Evolutionary conservation across 805 yeast genomes (phyloP).

Genomic region (Candida piceae): DNA sequence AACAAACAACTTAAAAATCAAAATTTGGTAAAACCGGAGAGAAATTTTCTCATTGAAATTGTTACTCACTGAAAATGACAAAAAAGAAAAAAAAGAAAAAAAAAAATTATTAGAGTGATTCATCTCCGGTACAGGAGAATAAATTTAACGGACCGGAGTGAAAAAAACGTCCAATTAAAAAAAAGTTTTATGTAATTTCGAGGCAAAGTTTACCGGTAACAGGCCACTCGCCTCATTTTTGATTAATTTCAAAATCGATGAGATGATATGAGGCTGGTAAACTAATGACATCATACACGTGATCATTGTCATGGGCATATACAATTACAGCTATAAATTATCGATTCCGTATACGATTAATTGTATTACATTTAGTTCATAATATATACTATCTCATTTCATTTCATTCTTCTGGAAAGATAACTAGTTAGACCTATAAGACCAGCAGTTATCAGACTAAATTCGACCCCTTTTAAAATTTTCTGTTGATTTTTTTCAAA

Average conservation of each 20-base stretch:
- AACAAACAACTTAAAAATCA: too few species aligned
- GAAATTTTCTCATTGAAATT: neutral
- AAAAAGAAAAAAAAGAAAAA: too few species aligned
- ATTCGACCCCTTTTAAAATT: conserved; percentile 36
- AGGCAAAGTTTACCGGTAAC: too few species aligned
- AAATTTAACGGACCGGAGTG: conserved; percentile 2
- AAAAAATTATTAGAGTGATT: too few species aligned
- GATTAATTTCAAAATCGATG: too few species aligned
- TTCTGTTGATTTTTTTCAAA: conserved; percentile 49
- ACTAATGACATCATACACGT: too few species aligned
- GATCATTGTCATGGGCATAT: neutral
- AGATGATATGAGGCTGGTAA: too few species aligned
- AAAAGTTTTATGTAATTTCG: neutral
- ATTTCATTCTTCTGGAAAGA: conserved; percentile 1
- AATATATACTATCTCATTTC: too few species aligned
- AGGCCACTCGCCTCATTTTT: too few species aligned
- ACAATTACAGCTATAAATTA: too few species aligned
- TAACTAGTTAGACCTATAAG: conserved; percentile 7
- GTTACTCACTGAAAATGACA: conserved; percentile 3
- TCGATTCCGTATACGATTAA: too few species aligned
- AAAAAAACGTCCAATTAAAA: conserved; percentile 3
- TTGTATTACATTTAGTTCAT: too few species aligned
- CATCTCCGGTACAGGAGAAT: conserved; percentile 11
- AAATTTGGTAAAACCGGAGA: neutral
- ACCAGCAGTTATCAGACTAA: conserved; percentile 11